Evolutionary conservation across 805 yeast species (phyloP).

Genomic region (Hemisphaericaspora nanyangensis): DNA sequence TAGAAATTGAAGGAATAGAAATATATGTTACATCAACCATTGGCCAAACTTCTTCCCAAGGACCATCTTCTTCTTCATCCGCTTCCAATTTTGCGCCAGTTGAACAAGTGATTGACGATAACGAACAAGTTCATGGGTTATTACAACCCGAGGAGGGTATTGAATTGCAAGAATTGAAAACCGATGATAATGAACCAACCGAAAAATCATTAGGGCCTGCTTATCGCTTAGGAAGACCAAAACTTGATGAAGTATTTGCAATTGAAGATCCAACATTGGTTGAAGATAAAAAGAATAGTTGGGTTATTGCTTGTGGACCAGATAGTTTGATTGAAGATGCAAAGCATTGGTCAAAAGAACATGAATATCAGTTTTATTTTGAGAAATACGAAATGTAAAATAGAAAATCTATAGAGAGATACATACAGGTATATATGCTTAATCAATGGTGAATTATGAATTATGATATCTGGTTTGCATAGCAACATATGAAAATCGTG

Average conservation of each 20-base stretch:
- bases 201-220: not conserved
- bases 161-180: constrained; percentile 21
- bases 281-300: constrained; percentile 30
- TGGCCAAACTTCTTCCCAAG: not conserved
- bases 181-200: constrained; percentile 12
- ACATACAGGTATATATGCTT: not conserved
- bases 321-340: constrained; percentile 39
- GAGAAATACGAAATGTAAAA: constrained; percentile 40
- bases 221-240: constrained; percentile 38
- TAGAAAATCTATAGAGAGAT: not conserved
- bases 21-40: constrained; percentile 33
- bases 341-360: constrained; percentile 29
- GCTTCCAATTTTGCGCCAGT: constrained; percentile 4
- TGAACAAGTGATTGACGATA: constrained; percentile 10
- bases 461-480: no score
- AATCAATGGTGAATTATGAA: no score
- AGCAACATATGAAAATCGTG: no score
- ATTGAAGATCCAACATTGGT: constrained; percentile 25
- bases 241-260: constrained; percentile 28
- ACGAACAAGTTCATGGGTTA: constrained; percentile 19
- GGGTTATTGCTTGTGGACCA: constrained; percentile 63
- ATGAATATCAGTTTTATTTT: constrained; percentile 35
- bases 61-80: not conserved
- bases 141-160: constrained; percentile 17
- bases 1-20: constrained; percentile 27